Base-by-base conservation (phyloP, 1,284 basidiomycete species). In the Xanthoconium separans region DNA sequence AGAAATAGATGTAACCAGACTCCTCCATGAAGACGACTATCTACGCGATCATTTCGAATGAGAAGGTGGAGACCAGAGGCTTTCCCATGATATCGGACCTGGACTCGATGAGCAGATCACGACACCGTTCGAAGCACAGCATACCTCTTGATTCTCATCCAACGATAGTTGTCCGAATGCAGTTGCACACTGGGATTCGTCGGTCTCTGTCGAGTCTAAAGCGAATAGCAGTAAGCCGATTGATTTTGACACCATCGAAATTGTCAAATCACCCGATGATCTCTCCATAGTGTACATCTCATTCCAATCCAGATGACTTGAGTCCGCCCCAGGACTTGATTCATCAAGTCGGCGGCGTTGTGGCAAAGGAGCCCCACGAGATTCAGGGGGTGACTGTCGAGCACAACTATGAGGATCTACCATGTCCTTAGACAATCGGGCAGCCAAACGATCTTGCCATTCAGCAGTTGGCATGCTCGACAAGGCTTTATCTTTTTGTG, bases 1-100 rank as follows among this genome's bases (percentile, higher is more conserved):
- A 24, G n/a, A 47, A 22, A 42, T 27, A 29, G 36, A 48, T 49
- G 72, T 52, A 54, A 88, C 90, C 90, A 93, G 61, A 92, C 80
- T 27, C 89, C 87, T 33, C 88, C 85, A 56, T 85, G 80, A 61
- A 82, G 83, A 50, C 85, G 80, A 55, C 81, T 78, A 58, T 87
- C 85, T n/a, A 79, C 79, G 24, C 86, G 79, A 56, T 81, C 78
- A 53, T 78, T 84, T 57, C 83, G 77, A 22, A 83, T 82, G 18
- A 94, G 78, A 33, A 94, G 75, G 60, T 91, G 85, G 44, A 94
- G 73, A 2, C 91, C 91, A 57, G 87, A 89, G 2, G 83, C 77
- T 68, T 84, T 81, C 22, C 87, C 85, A 54, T 91, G 88, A 64
- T 82, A 91, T 46, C 89, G 84, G 50, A 93, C 79, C 88, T 89